Percentiles rank a stretch among this genome's conserved stretches.
Conservation (phyloP, 2,329 filamentous ascomycete species). For the Fusarium incarnatum region DNA sequence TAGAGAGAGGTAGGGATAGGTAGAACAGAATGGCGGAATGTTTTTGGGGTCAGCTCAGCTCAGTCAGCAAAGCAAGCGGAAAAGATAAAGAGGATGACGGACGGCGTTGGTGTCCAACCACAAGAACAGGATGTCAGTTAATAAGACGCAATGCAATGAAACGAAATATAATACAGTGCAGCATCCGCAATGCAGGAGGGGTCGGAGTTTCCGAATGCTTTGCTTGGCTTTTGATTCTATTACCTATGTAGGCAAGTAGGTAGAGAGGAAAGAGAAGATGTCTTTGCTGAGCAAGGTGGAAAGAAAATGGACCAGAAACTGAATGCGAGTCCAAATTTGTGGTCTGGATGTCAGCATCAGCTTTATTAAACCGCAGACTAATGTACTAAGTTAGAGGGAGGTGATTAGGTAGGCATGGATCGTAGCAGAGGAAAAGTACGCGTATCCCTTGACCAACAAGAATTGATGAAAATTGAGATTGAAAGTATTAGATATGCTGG, state of each 20-base stretch:
- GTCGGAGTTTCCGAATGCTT: constrained; percentile 27
- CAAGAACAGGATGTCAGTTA: neutral
- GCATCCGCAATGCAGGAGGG: constrained; percentile 12
- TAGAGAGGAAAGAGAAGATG: constrained; percentile 22
- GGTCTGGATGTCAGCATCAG: constrained; percentile 38
- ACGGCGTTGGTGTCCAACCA: constrained; percentile 10
- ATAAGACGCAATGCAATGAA: neutral
- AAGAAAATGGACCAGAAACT: constrained; percentile 12
- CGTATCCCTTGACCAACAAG: constrained; percentile 18
- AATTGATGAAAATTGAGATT: neutral
- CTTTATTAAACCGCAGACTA: constrained; percentile 33
- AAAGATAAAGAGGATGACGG: constrained; percentile 19
- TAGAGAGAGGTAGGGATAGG: neutral
- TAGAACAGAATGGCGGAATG: constrained; percentile 1
- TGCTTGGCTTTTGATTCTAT: constrained; percentile 20
- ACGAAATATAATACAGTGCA: neutral
- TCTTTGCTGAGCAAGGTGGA: constrained; percentile 2
- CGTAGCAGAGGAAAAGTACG: constrained; percentile 22
- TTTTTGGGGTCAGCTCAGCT: constrained; percentile 28
- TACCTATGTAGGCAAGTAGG: neutral
- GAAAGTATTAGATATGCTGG: neutral
- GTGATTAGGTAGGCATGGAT: neutral
- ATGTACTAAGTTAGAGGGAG: constrained; percentile 3
- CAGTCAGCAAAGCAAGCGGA: constrained; percentile 34
- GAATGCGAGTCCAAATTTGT: constrained; percentile 16